phyloP scores from a whole-genome alignment of 257 asterid genomes.

The Solanum sejunctum region DNA sequence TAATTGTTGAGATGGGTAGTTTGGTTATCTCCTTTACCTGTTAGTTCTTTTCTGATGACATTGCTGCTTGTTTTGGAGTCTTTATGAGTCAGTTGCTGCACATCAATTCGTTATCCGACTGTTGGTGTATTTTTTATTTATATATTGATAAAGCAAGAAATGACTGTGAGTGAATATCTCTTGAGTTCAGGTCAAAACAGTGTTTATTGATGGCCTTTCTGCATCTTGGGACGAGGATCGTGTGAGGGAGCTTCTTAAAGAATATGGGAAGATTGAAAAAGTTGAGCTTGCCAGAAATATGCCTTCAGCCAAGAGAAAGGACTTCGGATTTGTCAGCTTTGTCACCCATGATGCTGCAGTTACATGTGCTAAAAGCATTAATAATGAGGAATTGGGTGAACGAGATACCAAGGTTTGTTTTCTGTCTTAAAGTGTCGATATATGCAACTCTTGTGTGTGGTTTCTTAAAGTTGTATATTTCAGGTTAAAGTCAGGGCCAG shows the following conservation, averaged over 20 bases:
- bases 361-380: conserved; percentile 78
- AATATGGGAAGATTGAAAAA: conserved; percentile 65
- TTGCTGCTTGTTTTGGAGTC: not conserved
- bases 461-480: conserved; percentile 3
- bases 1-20: not conserved
- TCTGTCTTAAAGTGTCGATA: not conserved
- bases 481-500: conserved; percentile 98
- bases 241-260: conserved; percentile 49
- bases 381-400: conserved; percentile 86
- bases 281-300: conserved; percentile 93
- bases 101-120: not conserved
- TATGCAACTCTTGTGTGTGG: not conserved
- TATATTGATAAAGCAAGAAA: not conserved
- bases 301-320: conserved; percentile 98
- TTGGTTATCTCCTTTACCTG: not conserved
- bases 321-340: conserved; percentile 90
- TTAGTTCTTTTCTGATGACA: not conserved
- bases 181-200: conserved; percentile 76
- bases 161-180: not conserved
- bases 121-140: not conserved
- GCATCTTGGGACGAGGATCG: conserved; percentile 82
- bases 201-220: conserved; percentile 89
- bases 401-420: conserved; percentile 64
- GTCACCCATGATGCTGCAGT: conserved; percentile 87
- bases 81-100: not conserved